These are phyloP conservation scores for Bipolaris sorokiniana DNA, from an alignment of 2,329 filamentous ascomycete species.

Conservation along the genomic window DNA sequence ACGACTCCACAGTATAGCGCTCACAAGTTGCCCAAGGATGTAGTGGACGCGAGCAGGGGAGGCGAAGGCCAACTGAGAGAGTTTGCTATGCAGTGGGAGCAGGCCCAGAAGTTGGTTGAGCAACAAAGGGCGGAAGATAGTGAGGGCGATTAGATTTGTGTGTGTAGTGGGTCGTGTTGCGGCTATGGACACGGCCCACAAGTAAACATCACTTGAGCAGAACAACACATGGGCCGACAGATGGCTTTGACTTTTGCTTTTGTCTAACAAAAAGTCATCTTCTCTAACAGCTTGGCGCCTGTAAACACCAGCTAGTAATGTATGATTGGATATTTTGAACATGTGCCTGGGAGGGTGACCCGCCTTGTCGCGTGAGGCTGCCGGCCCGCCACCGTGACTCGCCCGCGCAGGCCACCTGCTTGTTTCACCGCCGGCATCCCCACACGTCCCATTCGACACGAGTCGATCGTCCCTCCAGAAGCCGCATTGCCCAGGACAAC, in stretches of 20 bases:
- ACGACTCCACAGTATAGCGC: constrained; percentile 87
- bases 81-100: constrained; percentile 58
- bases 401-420: constrained; percentile 16
- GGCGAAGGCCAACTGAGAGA: constrained; percentile 77
- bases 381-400: constrained; percentile 18
- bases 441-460: constrained; percentile 22
- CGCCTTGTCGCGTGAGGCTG: constrained; percentile 23
- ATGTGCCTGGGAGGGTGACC: constrained; percentile 3
- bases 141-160: constrained; percentile 36
- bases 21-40: constrained; percentile 92
- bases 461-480: constrained; percentile 2
- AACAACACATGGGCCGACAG: not conserved
- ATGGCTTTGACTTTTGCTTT: constrained; percentile 1
- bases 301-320: constrained; percentile 14
- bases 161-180: not conserved
- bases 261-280: constrained; percentile 7
- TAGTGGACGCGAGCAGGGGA: constrained; percentile 71
- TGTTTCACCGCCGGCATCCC: constrained; percentile 23
- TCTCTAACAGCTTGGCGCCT: constrained; percentile 7
- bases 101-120: constrained; percentile 52
- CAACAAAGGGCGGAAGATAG: constrained; percentile 49
- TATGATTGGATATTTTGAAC: constrained; percentile 13
- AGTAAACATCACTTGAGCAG: not conserved
- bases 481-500: constrained; percentile 10
- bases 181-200: not conserved